Evolutionary conservation across 73 alveolate genomes (phyloP), one percentile per base, ranked within the genome.

Genomic region (Effrenium voratum): DNA sequence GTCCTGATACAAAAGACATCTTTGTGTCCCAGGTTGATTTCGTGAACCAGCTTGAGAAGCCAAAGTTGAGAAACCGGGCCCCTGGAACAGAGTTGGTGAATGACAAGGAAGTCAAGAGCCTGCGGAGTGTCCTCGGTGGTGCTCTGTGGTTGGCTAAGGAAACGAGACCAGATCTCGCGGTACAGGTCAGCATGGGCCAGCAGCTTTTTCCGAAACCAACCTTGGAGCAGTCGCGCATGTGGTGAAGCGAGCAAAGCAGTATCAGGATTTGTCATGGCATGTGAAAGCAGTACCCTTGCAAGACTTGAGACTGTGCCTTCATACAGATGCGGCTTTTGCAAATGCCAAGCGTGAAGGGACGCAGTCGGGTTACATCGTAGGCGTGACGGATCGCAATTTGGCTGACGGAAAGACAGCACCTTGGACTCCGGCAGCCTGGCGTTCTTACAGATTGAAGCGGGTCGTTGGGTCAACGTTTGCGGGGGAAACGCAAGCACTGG

Each of bases 131-230:
- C 10, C 19, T 73, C 3, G 85, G 85, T 38, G 85, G 85, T 1
- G 85, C 85, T 36, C 32, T 73, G 57, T 70, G 81, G 81, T 46
- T 70, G 30, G 81, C 81, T 6, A 70, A 70, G 22, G 81, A 70
- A 46, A 70, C 85, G 34, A 3, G 85, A 5, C 85, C 85, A 36
- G 85, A 73, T 41, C 85, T 73, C 36, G 85, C 85, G 8, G 85
- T 73, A 2, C 86, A 75, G 26, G 86, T 75, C 6, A 75, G 86
- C 22, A 30, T 16, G 41, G 36, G 60, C 19, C 86, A 75, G 22
- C 59, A 75, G 6, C 4, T 41, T 34, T 36, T 75, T 2, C 86
- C 86, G 16, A 12, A 75, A 36, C 86, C 86, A 41, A 75, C n/a
- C 10, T 57, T 75, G 2, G 24, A 41, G 36, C 60, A 75, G 5